Conservation (phyloP, 139 green algal species). For the Picochlorum costavermella region DNA sequence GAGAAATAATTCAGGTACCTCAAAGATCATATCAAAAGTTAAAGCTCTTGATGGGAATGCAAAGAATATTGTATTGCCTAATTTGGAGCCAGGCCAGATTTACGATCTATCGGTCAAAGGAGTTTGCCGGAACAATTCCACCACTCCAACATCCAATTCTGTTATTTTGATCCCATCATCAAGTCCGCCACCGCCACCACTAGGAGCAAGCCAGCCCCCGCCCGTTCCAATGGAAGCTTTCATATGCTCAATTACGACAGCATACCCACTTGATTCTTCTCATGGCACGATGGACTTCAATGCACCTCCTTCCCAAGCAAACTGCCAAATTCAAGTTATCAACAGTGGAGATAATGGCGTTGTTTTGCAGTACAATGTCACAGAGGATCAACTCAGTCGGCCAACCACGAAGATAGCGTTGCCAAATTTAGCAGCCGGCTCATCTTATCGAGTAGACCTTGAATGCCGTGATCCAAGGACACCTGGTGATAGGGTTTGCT, state of each 20-base stretch:
- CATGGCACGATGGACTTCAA: background rate
- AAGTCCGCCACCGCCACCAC: background rate
- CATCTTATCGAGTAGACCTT: background rate
- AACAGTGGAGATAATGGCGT: background rate
- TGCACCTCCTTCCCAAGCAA: background rate
- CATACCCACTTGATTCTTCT: background rate
- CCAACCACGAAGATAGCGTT: background rate
- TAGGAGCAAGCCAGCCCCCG: no score
- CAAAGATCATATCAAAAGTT: background rate
- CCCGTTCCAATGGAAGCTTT: background rate
- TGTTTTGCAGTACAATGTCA: background rate
- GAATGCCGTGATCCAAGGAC: no score
- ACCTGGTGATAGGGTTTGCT: background rate
- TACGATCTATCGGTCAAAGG: background rate
- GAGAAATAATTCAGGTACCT: background rate
- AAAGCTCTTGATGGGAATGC: background rate
- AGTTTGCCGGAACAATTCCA: background rate
- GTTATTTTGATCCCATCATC: background rate
- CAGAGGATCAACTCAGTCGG: background rate
- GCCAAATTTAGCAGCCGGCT: background rate
- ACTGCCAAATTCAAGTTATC: background rate
- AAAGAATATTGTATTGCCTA: background rate
- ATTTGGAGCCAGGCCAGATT: background rate
- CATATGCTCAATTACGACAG: background rate
- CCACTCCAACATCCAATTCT: background rate